Evolutionary conservation across 176 grass and related monocot genomes (phyloP), one percentile per base, ranked within the genome.

Genomic region (Ananas comosus): DNA sequence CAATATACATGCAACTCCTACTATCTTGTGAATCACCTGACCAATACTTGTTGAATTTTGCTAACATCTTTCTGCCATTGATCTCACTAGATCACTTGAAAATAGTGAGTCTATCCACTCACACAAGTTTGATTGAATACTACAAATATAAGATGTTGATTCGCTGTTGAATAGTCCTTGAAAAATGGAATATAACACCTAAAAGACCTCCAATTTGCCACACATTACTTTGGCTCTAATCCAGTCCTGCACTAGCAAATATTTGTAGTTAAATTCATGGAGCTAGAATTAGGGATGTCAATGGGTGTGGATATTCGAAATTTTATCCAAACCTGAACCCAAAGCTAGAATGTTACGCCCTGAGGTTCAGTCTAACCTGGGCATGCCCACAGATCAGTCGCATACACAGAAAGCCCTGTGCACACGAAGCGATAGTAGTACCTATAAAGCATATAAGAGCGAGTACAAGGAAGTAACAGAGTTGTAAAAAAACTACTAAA

Each of bases 71-170:
- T 74, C 18, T 18, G 9, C 18, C 23, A 47, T 17, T 28, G 8
- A 42, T 29, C 14, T 24, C 9, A 67, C 57, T 13, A 13, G 3
- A 27, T 33, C 21, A 24, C 21, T 19, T 49, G 27, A 19, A 48
- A 67, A n/a, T 12, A 7, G 14, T 2, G 14, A 27, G 2, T 66
- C 28, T 17, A 12, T 4, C 73, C 61, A 83, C 50, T 63, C 65
- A 13, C 10, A 23, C 25, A 84, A 70, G 23, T 63, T 49, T 6
- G 74, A 29, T 10, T 51, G 47, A 27, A 84, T 80, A 50, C 61
- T 71, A 75, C 48, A 56, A 3, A 79, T 50, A 16, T 64, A 74
- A 80, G 74, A 23, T 64, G 74, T 10, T 69, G 16, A 66, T 79
- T 79, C 9, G 50, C 0, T 3, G n/a, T 70, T 57, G 33, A 42